Base-by-base conservation (phyloP, 768 basidiomycete species). In the Termitomyces sp. region DNA sequence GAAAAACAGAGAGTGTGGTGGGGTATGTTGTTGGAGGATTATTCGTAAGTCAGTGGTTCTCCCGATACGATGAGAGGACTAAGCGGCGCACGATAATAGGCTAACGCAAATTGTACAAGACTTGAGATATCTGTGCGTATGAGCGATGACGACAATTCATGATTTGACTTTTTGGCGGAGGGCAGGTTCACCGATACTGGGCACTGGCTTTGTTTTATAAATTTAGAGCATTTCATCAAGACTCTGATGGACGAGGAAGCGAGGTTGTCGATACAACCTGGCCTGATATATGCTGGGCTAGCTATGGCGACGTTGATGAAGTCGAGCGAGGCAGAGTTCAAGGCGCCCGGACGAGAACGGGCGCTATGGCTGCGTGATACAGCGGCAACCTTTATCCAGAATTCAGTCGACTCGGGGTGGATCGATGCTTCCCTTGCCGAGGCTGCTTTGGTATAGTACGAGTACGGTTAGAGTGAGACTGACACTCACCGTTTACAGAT, bases 241-340 rank as follows among this genome's bases (percentile, higher is more conserved):
- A 77, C 73, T 54, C 68, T 91, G 46, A 74, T 70, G 60, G 72
- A 79, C 61, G 75, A 81, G 1, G 76, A 76, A n/a, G 72, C 79
- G 28, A 80, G 85, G 14, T 65, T 75, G 21, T 70, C 69, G 14
- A 81, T 90, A 58, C 89, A 90, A 59, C 89, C 90, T 6, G 77
- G 88, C 0, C 80, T 92, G 56, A 77, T 91, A 45, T 76, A 84
- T 30, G 78, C 89, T 2, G 79, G 77, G 7, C 73, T 91, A 32
- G 90, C 90, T 1, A 76, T 91, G 72, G 80, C 87, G 0, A 83
- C 76, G 34, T 75, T 92, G 12, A 84, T 89, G 79, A 79, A 80
- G 60, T 89, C 89, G 1, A 89, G 88, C 64, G 82, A 85, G 62
- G 64, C 81, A 41, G 88, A 86, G 62, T 70, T 74, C 14, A 80